A percentile compares a stretch with the other conserved stretches of the same genome.
phyloP scores from a whole-genome alignment of 768 basidiomycete genomes.

The Leucogyrophana mollusca region DNA sequence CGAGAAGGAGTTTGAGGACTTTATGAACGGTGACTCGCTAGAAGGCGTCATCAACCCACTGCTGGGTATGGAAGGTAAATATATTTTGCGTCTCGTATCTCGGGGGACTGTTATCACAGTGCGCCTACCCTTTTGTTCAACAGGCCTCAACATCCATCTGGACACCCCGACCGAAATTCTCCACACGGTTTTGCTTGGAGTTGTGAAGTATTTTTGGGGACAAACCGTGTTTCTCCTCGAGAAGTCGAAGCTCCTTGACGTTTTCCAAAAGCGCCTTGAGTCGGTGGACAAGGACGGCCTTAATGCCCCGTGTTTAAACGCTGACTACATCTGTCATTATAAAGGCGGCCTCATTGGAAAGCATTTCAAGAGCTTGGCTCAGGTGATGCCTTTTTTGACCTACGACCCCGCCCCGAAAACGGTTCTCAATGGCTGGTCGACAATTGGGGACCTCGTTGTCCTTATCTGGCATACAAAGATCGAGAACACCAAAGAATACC shows the following conservation, averaged over 20 bases:
- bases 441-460: constrained; percentile 8
- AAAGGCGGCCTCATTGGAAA: constrained; percentile 25
- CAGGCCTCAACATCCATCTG: constrained; percentile 28
- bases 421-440: constrained; percentile 9
- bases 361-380: constrained; percentile 16
- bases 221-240: constrained; percentile 14
- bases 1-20: constrained; percentile 1
- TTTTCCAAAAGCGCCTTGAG: constrained; percentile 19
- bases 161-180: constrained; percentile 33
- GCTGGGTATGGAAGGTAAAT: constrained; percentile 13
- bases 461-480: constrained; percentile 32
- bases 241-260: constrained; percentile 12
- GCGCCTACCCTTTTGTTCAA: constrained; percentile 19
- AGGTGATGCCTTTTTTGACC: constrained; percentile 3
- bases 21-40: constrained; percentile 5
- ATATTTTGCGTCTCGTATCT: no score
- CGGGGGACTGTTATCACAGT: constrained; percentile 13
- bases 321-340: constrained; percentile 28
- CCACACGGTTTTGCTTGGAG: constrained; percentile 32
- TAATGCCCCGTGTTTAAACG: constrained; percentile 19
- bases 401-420: constrained; percentile 13
- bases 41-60: constrained; percentile 14
- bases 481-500: constrained; percentile 17
- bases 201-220: constrained; percentile 35
- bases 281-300: constrained; percentile 19